phyloP scores from a whole-genome alignment of 78 protist genomes.

The Trichosphaerium sp. region DNA sequence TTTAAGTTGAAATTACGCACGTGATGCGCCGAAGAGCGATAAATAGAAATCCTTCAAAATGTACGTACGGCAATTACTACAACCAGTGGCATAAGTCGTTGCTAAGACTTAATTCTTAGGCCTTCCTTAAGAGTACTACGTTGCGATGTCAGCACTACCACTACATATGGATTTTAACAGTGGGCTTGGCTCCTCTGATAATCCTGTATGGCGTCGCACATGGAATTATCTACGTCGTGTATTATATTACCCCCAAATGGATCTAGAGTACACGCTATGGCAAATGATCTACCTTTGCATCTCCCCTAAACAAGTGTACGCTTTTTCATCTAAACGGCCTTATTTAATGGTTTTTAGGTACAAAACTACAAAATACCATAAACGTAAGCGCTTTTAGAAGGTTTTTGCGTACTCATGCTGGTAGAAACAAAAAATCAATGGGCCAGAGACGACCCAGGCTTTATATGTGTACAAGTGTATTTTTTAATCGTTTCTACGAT shows the following conservation, averaged over 20 bases:
- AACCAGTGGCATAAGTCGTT: too few species aligned
- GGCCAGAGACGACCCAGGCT: constrained; percentile 96
- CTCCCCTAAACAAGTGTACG: constrained; percentile 53
- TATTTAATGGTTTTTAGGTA: background rate
- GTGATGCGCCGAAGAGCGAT: too few species aligned
- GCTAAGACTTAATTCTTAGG: too few species aligned
- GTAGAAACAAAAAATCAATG: constrained; percentile 81
- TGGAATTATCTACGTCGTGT: background rate
- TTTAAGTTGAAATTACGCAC: too few species aligned
- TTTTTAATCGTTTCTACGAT: constrained; percentile 57
- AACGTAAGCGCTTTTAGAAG: constrained; percentile 23
- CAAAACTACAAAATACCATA: constrained; percentile 56
- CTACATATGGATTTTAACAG: too few species aligned
- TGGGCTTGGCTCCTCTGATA: too few species aligned
- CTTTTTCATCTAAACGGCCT: background rate
- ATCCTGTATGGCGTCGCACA: too few species aligned
- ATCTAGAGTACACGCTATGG: constrained; percentile 73
- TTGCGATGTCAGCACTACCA: too few species aligned
- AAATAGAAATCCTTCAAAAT: too few species aligned
- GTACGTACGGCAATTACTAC: too few species aligned
- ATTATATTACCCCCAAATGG: constrained; percentile 63
- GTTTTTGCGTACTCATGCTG: background rate
- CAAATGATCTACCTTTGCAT: constrained; percentile 59
- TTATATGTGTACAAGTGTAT: constrained; percentile 49
- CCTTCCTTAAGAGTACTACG: too few species aligned